Evolutionary conservation across 257 asterid genomes (phyloP).

Genomic region (Solanum pinnatisectum): DNA sequence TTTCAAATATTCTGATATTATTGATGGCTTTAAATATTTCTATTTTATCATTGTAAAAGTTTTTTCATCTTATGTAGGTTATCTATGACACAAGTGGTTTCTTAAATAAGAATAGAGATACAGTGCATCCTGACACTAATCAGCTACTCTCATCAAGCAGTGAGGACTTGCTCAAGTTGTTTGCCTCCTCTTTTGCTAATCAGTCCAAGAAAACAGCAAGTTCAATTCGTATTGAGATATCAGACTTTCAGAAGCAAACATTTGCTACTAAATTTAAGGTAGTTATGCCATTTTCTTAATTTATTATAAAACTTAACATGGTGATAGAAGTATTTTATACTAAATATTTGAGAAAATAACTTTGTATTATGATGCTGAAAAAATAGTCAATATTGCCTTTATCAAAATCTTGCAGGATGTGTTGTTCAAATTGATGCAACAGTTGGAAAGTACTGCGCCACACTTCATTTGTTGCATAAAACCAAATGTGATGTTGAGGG

Average conservation of each 20-base stretch:
- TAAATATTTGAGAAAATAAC: background rate
- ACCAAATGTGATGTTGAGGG: too few species aligned
- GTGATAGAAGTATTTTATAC: background rate
- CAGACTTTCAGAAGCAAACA: constrained; percentile 51
- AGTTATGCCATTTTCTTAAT: constrained; percentile 5
- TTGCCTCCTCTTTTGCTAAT: constrained; percentile 37
- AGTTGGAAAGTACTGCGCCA: constrained; percentile 68
- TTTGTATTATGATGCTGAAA: background rate
- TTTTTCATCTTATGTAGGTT: constrained; percentile 35
- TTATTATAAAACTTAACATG: background rate
- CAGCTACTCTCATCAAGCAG: constrained; percentile 60
- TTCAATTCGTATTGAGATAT: constrained; percentile 18
- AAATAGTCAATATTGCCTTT: background rate
- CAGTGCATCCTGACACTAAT: constrained; percentile 40
- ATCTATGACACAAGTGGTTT: constrained; percentile 55
- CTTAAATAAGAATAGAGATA: constrained; percentile 83
- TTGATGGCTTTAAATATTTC: background rate
- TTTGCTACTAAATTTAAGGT: constrained; percentile 79
- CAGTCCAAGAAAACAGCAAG: constrained; percentile 21
- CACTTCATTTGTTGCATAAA: constrained; percentile 82
- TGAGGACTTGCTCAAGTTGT: constrained; percentile 39
- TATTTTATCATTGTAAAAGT: background rate
- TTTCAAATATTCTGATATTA: background rate
- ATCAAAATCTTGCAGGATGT: constrained; percentile 44
- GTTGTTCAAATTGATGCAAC: constrained; percentile 66